Evolutionary conservation across 73 alveolate species (phyloP).

Genomic region (Paramecium caudatum): DNA sequence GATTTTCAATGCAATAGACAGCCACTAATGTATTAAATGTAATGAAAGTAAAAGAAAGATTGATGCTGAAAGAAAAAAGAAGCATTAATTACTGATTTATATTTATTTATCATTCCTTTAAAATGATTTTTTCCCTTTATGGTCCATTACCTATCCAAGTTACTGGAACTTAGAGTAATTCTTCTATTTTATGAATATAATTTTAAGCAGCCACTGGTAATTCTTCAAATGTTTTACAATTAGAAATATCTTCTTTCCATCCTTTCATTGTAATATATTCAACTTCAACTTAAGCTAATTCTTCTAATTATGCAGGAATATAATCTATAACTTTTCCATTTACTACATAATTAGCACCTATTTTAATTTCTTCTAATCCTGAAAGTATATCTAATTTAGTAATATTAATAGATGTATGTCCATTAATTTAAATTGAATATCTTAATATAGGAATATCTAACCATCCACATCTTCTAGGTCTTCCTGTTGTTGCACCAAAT

Average conservation of each 20-base stretch:
- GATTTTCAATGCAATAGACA: slow-evolving; percentile 4
- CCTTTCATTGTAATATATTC: slow-evolving; percentile 82
- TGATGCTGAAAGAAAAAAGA: background rate
- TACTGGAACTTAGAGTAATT: slow-evolving; percentile 87
- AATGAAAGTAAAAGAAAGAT: slow-evolving; percentile 12
- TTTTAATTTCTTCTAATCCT: slow-evolving; percentile 84
- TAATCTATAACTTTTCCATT: slow-evolving; percentile 83
- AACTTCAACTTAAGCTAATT: slow-evolving; percentile 85
- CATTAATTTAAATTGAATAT: slow-evolving; percentile 89
- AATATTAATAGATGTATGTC: slow-evolving; percentile 87
- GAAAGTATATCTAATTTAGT: slow-evolving; percentile 97
- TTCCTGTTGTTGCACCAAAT: slow-evolving; percentile 98
- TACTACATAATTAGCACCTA: slow-evolving; percentile 81
- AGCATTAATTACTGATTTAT: slow-evolving; percentile 5
- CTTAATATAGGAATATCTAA: slow-evolving; percentile 90
- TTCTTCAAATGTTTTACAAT: slow-evolving; percentile 83
- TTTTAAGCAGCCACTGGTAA: slow-evolving; percentile 91
- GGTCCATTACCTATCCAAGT: slow-evolving; percentile 87
- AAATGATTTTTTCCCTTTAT: slow-evolving; percentile 71
- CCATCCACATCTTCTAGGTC: slow-evolving; percentile 99
- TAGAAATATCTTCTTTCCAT: slow-evolving; percentile 92
- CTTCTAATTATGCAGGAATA: slow-evolving; percentile 89
- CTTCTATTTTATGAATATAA: slow-evolving; percentile 87
- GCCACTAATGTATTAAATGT: background rate
- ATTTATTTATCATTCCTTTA: slow-evolving; percentile 66